Base-by-base conservation (phyloP, 2,329 filamentous ascomycete genomes). In the Penicillium sp. region DNA sequence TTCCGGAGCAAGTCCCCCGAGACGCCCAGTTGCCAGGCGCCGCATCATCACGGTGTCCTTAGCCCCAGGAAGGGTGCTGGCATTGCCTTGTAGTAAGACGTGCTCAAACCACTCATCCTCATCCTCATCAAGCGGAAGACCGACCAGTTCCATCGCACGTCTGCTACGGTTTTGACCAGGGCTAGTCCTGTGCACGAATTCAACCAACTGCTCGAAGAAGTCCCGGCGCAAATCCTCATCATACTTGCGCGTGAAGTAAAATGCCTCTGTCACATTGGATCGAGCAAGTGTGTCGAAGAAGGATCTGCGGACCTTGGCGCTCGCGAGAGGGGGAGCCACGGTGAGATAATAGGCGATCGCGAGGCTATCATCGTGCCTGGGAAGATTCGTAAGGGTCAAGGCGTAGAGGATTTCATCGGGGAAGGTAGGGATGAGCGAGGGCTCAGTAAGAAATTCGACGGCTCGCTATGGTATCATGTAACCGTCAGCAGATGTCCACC, bases 301-400 rank as follows among this genome's bases (percentile, higher is more conserved):
- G 7, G 83, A 75, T 51, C 81, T 77, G 9, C 88, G 75, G 0
- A 86, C 81, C 25, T 77, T 74, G 1, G 79, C 74, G 0, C 77
- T 80, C 57, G 80, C 80, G n/a, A 95, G 74, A 16, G 86, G 81
- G 2, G 89, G 89, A 56, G 84, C 83, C 1, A 86, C 84, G 11
- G 85, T 82, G 57, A 90, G 79, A 71, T 87, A 93, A 71, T 93
- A 95, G 10, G 88, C 85, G 25, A 93, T 77, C 0, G 87, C 80
- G 2, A 91, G 76, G 22, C 74, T 78, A 60, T 81, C 80, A 63
- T 89, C 83, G 49, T 76, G 74, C 40, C 78, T 72, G 35, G 77
- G 72, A 31, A 82, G 77, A 55, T 83, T 78, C 2, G 68, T 55
- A 31, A 80, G 78, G 43, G 88, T 81, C 4, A 93, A 79, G 4